Percentiles rank a stretch among this genome's conserved stretches.
These are phyloP conservation scores for Eustoma russellianum DNA, from an alignment of 257 asterid species.

Conservation along the genomic window DNA sequence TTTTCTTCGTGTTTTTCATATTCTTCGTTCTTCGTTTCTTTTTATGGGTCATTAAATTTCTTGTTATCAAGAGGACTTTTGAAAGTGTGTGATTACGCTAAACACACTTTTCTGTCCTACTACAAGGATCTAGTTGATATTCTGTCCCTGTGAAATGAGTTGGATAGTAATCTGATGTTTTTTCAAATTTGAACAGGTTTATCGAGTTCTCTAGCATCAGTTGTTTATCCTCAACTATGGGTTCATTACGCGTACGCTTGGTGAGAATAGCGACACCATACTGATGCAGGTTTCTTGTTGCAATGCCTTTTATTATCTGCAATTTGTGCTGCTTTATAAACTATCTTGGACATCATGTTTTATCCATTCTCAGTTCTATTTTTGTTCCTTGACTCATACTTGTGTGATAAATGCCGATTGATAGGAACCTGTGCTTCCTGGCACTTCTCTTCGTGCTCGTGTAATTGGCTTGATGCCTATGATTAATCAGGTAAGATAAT, in stretches of 20 bases:
- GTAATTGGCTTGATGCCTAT: slow-evolving; percentile 92
- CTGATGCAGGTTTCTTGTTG: slow-evolving; percentile 65
- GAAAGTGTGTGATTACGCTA: no score
- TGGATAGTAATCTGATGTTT: slow-evolving; percentile 4
- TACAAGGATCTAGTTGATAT: not conserved
- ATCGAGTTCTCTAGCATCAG: slow-evolving; percentile 83
- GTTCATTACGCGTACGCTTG: slow-evolving; percentile 73
- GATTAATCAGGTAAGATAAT: slow-evolving; percentile 69
- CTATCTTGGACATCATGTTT: no score
- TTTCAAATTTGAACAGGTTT: slow-evolving; percentile 36
- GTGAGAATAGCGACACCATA: slow-evolving; percentile 83
- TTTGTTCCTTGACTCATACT: not conserved
- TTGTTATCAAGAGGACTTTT: no score
- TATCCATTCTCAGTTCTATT: not conserved
- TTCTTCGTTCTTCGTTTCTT: no score
- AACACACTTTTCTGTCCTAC: no score
- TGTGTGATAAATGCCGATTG: not conserved
- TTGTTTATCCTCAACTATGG: slow-evolving; percentile 93
- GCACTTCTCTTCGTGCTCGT: slow-evolving; percentile 80
- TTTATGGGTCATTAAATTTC: no score
- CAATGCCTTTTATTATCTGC: not conserved
- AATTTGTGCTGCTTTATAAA: no score
- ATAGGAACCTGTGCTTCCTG: slow-evolving; percentile 81
- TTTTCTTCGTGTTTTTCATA: no score
- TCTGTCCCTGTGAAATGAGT: slow-evolving; percentile 1